phyloP scores from a whole-genome alignment of 495 filamentous ascomycete species.

The Chaetomium tenue region DNA sequence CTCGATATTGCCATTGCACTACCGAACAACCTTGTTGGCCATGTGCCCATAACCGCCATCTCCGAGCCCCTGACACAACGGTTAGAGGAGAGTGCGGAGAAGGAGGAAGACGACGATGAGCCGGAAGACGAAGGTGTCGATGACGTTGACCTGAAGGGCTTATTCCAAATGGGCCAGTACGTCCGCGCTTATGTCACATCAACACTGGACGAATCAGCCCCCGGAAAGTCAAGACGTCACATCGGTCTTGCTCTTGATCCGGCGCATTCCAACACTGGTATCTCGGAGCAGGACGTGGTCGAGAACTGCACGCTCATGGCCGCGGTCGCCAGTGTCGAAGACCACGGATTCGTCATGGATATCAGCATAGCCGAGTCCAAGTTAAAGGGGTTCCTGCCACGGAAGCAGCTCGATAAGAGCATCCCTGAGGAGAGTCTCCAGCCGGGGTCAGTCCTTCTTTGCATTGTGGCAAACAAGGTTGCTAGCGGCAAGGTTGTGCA shows the following conservation, averaged over 20 bases:
- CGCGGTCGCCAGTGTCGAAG: constrained; percentile 83
- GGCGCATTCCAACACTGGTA: constrained; percentile 67
- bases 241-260: constrained; percentile 85
- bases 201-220: constrained; percentile 57
- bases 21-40: constrained; percentile 89
- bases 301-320: constrained; percentile 76
- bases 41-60: constrained; percentile 84
- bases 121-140: constrained; percentile 51
- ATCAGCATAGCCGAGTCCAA: constrained; percentile 66
- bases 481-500: constrained; percentile 80
- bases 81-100: constrained; percentile 58
- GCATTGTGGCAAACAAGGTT: constrained; percentile 71
- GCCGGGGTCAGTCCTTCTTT: constrained; percentile 74
- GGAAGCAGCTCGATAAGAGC: constrained; percentile 70
- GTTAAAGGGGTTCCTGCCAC: constrained; percentile 82
- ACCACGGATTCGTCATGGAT: constrained; percentile 94
- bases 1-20: constrained; percentile 76
- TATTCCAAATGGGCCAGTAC: constrained; percentile 86
- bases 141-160: constrained; percentile 62
- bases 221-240: constrained; percentile 67
- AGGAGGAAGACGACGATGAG: constrained; percentile 51
- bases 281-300: constrained; percentile 67
- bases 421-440: constrained; percentile 61
- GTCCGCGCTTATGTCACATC: constrained; percentile 81
- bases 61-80: constrained; percentile 61